Percentiles rank a stretch among this genome's conserved stretches.
phyloP scores from a whole-genome alignment of 768 basidiomycete species.

The Rhizopogon salebrosus region DNA sequence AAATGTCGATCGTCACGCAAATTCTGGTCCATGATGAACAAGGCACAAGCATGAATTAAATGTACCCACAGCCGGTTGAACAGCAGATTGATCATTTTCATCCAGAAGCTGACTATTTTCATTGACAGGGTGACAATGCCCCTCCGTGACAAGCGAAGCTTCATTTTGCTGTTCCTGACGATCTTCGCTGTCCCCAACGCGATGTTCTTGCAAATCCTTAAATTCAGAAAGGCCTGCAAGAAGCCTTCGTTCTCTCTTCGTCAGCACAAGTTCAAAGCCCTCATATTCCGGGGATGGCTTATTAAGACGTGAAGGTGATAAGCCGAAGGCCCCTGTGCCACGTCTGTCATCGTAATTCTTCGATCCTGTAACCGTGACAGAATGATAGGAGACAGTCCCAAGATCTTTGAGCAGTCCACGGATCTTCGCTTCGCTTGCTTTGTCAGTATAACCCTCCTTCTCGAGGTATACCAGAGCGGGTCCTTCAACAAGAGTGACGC shows the following conservation, averaged over 20 bases:
- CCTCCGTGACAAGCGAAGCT: neutral
- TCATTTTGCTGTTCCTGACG: neutral
- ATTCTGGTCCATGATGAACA: too few relatives aligned
- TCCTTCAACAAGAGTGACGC: conserved; percentile 17
- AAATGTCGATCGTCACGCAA: too few relatives aligned
- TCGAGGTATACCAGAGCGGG: conserved; percentile 10
- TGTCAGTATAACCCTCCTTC: conserved; percentile 2
- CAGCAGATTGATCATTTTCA: neutral
- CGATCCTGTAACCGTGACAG: neutral
- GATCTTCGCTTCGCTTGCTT: neutral
- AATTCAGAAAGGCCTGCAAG: conserved; percentile 7
- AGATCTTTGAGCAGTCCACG: neutral
- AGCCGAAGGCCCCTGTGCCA: conserved; percentile 20
- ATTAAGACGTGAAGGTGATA: conserved; percentile 13
- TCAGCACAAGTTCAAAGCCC: conserved; percentile 19
- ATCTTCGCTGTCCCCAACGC: neutral
- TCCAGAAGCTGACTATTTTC: neutral
- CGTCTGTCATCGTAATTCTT: conserved; percentile 7
- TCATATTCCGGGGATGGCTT: neutral
- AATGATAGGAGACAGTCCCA: neutral
- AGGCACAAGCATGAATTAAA: too few relatives aligned
- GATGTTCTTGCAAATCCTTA: neutral
- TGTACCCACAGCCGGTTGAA: too few relatives aligned
- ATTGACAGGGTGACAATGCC: neutral
- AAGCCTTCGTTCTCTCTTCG: conserved; percentile 18